Base-by-base conservation (phyloP, 768 basidiomycete species). In the Ramaria rubella region DNA sequence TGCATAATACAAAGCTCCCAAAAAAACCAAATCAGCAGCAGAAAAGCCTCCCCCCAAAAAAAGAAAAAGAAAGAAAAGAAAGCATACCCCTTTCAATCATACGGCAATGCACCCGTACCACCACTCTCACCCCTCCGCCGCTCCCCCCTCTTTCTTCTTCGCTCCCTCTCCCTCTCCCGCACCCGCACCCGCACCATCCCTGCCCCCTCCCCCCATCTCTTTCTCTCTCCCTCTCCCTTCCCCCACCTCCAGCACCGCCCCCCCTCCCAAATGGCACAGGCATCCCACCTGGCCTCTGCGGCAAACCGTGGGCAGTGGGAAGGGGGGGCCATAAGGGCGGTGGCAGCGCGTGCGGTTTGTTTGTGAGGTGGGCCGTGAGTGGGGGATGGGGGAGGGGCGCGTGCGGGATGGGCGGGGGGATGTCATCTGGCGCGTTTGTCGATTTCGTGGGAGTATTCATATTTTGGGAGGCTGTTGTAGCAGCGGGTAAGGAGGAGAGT, bases 401-500 rank as follows among this genome's bases (percentile, higher is more conserved):
- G n/a, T n/a, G 38, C 23, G 55, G 55, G 12, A 56, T 45, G 12
- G 55, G 55, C 1, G 44, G 26, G 12, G 43, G 42, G 15, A 49
- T 73, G 69, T 33, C 85, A 76, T 21, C 85, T 82, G 2, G 82
- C 82, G 27, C 85, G 82, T 63, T 82, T 86, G 69, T 87, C 86
- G 40, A 87, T 88, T 66, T 91, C 88, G 60, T 91, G 88, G 1
- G 88, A 91, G 1, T 88, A 80, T 68, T 91, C 88, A 61, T 91
- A 91, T 6, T 75, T 72, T 4, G 87, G 87, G 26, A 90, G 74
- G 46, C 88, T 90, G 50, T 29, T 36, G 15, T 58, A n/a, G n/a
- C 21, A 26, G 23, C 33, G 42, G n/a, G 36, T 53, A 27, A 51
- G 23, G 26, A 23, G 4, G 19, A 27, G n/a, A n/a, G n/a, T n/a